Percentiles rank a stretch among this genome's conserved stretches.
Evolutionary conservation across 768 basidiomycete species (phyloP).

Genomic region (Trametopsis cervina): DNA sequence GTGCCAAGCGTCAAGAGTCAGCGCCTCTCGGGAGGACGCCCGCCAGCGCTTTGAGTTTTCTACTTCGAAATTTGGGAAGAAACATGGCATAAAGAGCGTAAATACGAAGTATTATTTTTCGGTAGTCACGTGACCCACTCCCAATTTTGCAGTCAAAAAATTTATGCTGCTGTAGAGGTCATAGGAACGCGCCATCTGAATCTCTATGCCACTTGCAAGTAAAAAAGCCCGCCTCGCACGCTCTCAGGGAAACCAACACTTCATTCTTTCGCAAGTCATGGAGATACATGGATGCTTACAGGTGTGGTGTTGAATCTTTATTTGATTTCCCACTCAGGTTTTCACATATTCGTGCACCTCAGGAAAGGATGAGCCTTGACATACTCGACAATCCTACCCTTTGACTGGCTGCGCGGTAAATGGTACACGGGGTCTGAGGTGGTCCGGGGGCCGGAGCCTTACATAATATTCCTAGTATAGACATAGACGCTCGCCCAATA

Average conservation of each 20-base stretch:
- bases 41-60: no score
- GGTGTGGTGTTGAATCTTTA: not conserved
- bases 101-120: not conserved
- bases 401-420: not conserved
- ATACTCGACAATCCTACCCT: not conserved
- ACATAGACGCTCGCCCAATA: not conserved
- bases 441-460: no score
- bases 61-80: not conserved
- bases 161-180: not conserved
- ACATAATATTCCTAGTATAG: not conserved
- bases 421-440: not conserved
- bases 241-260: not conserved
- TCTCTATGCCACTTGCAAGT: not conserved
- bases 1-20: no score
- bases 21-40: no score
- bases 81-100: not conserved
- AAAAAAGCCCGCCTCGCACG: not conserved
- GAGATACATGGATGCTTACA: constrained; percentile 4
- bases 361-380: not conserved
- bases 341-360: not conserved
- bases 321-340: not conserved
- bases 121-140: not conserved
- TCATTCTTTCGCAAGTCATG: constrained; percentile 3
- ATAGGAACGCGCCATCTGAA: not conserved
- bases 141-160: not conserved